Base-by-base conservation (phyloP, 352 stramenopile genomes). In the Phytophthora niederhauseri region DNA sequence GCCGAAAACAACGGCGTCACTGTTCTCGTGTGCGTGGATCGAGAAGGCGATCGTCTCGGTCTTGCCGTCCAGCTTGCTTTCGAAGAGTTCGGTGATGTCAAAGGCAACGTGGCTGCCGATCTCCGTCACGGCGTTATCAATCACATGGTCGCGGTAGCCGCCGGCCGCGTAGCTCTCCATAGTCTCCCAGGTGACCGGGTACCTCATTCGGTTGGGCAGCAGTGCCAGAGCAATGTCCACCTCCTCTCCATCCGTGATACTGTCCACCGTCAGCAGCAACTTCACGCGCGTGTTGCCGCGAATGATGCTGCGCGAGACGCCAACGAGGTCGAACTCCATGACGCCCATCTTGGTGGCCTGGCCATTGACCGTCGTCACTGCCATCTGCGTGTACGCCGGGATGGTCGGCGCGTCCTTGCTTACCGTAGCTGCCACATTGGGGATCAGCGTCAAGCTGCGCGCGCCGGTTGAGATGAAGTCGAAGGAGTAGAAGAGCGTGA, bases 11-110 rank as follows among this genome's bases (percentile, higher is more conserved):
- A 79, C 77, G 22, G 79, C 87, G 9, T 87, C 74, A 1, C 67
- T 77, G 36, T 93, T 77, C 28, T 81, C 77, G 34, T 79, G 61
- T 9, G 72, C 59, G n/a, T 87, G 82, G 7, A 94, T 85, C 26
- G 79, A 84, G 58, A 94, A 93, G 15, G 78, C 64, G 28, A 94
- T 46, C 48, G 80, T 80, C 19, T 78, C 73, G 22, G 84, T 78
- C 51, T 78, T 72, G 14, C 56, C 59, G 22, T 80, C 73, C 19
- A 94, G 57, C 34, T 81, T 88, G 7, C 64, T 64, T 19, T 82
- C 68, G 22, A 94, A 86, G 20, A 91, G 69, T 56, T 95, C 87
- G 3, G 87, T 95, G 72, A 95, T 91, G 67, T 95, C 87, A 62
- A 93, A 94, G 19, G 76, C 71, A 49, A 94, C 63, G 67, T 91